phyloP scores from a whole-genome alignment of 2,329 filamentous ascomycete species.

The Penicillium sp. region DNA sequence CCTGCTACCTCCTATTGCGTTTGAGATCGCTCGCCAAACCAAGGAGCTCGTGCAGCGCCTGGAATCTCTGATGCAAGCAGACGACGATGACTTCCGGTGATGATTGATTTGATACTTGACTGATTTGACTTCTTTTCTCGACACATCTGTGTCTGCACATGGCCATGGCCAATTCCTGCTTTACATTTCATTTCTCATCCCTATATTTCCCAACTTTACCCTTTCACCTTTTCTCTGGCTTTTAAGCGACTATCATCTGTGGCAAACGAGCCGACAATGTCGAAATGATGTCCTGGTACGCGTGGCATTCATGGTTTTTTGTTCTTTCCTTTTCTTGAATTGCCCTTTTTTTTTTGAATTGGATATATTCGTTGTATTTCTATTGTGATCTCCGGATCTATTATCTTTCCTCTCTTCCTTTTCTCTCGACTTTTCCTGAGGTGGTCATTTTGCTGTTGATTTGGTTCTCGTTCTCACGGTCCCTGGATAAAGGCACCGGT shows the following conservation, averaged over 20 bases:
- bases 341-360: neutral
- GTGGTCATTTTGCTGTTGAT: neutral
- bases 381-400: constrained; percentile 9
- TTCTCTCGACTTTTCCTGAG: neutral
- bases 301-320: constrained; percentile 18
- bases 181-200: constrained; percentile 6
- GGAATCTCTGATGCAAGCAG: constrained; percentile 39
- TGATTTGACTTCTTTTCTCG: neutral
- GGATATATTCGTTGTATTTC: constrained; percentile 20
- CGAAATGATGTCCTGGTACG: constrained; percentile 26
- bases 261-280: constrained; percentile 27
- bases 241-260: constrained; percentile 26
- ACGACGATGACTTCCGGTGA: constrained; percentile 43
- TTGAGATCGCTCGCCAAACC: constrained; percentile 78
- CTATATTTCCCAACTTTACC: neutral
- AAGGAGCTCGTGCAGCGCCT: constrained; percentile 66
- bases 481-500: constrained; percentile 5
- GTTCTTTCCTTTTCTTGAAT: constrained; percentile 3
- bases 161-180: neutral
- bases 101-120: constrained; percentile 14
- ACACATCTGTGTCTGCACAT: constrained; percentile 1
- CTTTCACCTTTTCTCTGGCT: constrained; percentile 18
- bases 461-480: neutral
- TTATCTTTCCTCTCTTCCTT: constrained; percentile 7
- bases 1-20: constrained; percentile 78